Base-by-base conservation (phyloP, 148 eudicot species). In the Silene uniflora region DNA sequence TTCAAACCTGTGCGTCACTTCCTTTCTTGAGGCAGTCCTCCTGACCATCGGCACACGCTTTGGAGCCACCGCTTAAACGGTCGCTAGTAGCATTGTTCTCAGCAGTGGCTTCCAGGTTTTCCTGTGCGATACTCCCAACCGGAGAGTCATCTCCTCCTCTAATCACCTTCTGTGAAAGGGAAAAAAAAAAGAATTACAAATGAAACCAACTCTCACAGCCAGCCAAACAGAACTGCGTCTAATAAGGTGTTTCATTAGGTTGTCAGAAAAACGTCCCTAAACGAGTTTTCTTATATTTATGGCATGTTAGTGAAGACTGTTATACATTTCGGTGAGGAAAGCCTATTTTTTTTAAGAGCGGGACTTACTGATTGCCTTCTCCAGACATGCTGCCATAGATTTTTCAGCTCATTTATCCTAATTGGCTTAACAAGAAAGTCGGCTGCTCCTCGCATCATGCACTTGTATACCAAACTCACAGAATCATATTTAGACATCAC, bases 341-440 rank as follows among this genome's bases (percentile, higher is more conserved):
- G 39, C 39, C 39, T 35, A 4, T 3, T 35, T 35, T 35, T 35
- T 35, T 1, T n/a, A 29, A 4, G 32, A 29, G 4, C 32, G 5
- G 44, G 44, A 82, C 98, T 62, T 89, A 94, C 98, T 74, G 88
- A 83, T 89, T 88, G 91, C 73, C 92, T 83, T 84, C 95, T 90
- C 98, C 98, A 94, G 46, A 91, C 98, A 83, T 94, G 98, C 86
- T 94, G 98, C 98, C 98, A 94, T 71, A 94, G 84, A 78, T 89
- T 94, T 75, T 83, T 87, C 76, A 91, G 83, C 85, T 94, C 98
- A 60, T 94, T 94, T 79, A 86, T 91, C 77, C 98, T 84, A 62
- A 94, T 78, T 39, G 98, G 98, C 88, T 94, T 94, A 64, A 94
- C 88, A 63, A 94, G 91, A 83, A 91, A 94, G 77, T 94, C 98